phyloP scores from a whole-genome alignment of 164 flowering plant genomes.

The Stephania yunnanensis region DNA sequence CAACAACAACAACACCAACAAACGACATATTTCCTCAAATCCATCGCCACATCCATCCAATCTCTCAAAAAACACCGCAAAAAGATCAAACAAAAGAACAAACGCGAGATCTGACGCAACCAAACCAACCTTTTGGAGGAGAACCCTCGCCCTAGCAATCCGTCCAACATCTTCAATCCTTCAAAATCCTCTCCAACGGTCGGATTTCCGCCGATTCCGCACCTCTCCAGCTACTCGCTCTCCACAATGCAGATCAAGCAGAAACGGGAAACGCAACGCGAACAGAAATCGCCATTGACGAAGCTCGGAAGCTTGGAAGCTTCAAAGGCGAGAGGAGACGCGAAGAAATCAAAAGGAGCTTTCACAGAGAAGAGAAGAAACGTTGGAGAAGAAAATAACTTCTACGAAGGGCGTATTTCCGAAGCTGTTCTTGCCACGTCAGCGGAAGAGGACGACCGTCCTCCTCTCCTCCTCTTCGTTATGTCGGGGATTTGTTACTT shows the following conservation, averaged over 20 bases:
- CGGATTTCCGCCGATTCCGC: neutral
- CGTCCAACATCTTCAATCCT: conserved; percentile 58
- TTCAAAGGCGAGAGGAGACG: neutral
- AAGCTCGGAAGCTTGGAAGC: neutral
- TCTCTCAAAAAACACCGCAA: neutral
- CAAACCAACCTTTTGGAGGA: conserved; percentile 58
- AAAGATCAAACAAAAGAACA: neutral
- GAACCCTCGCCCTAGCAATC: conserved; percentile 65
- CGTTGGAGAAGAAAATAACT: neutral
- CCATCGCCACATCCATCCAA: neutral
- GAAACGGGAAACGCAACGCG: neutral
- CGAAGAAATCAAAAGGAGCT: neutral
- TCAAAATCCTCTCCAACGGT: neutral
- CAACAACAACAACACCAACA: conserved; percentile 16
- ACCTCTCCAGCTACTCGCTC: neutral
- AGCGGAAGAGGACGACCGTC: neutral
- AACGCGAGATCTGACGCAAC: conserved; percentile 2
- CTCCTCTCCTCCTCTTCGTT: neutral
- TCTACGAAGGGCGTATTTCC: neutral
- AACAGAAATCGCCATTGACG: neutral
- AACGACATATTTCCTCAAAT: neutral
- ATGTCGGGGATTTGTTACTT: neutral
- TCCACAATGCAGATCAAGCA: neutral
- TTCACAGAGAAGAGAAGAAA: neutral
- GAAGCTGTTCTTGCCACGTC: conserved; percentile 2